Conservation (phyloP, 177 flowering plant genomes). For the Telopea speciosissima region DNA sequence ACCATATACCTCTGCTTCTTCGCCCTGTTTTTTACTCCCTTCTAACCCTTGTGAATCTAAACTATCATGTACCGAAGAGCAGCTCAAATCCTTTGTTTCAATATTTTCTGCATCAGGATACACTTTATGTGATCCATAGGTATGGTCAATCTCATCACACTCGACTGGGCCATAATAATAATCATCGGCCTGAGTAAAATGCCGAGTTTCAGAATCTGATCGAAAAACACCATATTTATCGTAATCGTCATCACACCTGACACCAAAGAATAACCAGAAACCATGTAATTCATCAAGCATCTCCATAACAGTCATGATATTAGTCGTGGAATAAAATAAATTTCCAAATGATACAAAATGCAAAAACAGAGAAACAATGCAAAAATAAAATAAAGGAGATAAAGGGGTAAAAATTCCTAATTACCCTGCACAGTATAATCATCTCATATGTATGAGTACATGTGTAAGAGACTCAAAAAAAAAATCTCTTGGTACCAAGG, state of each 20-base stretch:
- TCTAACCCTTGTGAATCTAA: conserved; percentile 31
- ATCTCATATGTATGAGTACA: not conserved
- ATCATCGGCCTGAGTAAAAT: conserved; percentile 29
- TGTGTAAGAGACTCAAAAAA: not conserved
- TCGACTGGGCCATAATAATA: conserved; percentile 32
- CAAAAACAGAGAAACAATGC: not conserved
- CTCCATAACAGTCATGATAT: not conserved
- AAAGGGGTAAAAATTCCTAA: too few relatives aligned
- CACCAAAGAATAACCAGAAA: conserved; percentile 9
- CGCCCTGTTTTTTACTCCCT: conserved; percentile 23
- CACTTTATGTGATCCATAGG: conserved; percentile 34
- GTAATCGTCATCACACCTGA: conserved; percentile 52
- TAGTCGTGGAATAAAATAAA: not conserved
- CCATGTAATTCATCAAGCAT: not conserved
- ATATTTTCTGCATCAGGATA: conserved; percentile 32
- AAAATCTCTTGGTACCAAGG: not conserved
- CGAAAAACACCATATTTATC: conserved; percentile 44
- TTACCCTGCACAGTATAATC: not conserved
- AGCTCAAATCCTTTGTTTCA: conserved; percentile 26
- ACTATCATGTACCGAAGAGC: conserved; percentile 27
- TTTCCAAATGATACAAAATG: not conserved
- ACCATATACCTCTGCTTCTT: conserved; percentile 30
- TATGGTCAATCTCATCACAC: conserved; percentile 31
- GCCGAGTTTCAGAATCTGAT: conserved; percentile 31
- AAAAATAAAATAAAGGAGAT: not conserved